Conservation (phyloP, 441 rosid species). For the Erysimum cheiri region DNA sequence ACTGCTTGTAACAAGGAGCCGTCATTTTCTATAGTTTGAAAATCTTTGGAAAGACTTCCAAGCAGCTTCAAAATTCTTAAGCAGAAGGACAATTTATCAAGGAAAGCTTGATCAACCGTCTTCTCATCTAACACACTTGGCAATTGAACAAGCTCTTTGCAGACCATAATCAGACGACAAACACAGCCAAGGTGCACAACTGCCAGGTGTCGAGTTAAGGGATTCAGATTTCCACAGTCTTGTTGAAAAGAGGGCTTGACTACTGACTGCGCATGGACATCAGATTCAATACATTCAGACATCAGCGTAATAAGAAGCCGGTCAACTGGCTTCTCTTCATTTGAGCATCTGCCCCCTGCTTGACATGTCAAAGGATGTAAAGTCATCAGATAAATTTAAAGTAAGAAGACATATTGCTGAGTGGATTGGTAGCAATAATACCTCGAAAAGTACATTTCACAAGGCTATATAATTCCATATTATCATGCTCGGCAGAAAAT, state of each 20-base stretch:
- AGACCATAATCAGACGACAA: conserved; percentile 68
- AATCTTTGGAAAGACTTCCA: conserved; percentile 66
- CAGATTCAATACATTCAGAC: conserved; percentile 78
- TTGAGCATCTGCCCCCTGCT: conserved; percentile 73
- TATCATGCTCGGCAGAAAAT: conserved; percentile 53
- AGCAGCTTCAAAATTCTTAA: conserved; percentile 90
- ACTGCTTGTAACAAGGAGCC: conserved; percentile 72
- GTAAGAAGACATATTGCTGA: conserved; percentile 21
- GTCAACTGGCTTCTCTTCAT: conserved; percentile 82
- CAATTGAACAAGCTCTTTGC: conserved; percentile 68
- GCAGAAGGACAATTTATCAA: conserved; percentile 70
- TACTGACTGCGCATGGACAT: conserved; percentile 56
- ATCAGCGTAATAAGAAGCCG: conserved; percentile 73
- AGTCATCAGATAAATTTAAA: conserved; percentile 31
- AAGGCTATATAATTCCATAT: conserved; percentile 57
- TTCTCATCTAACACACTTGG: conserved; percentile 73
- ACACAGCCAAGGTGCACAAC: conserved; percentile 75
- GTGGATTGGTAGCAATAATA: conserved; percentile 42
- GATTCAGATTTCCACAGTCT: conserved; percentile 65
- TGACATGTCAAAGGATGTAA: conserved; percentile 26
- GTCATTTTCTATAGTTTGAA: conserved; percentile 74
- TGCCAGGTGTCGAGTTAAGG: conserved; percentile 88
- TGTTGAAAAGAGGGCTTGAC: conserved; percentile 52
- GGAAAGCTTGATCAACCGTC: conserved; percentile 56
- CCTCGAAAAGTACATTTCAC: conserved; percentile 81